phyloP scores from a whole-genome alignment of 306 rosid species.

The Calophaca sinica region DNA sequence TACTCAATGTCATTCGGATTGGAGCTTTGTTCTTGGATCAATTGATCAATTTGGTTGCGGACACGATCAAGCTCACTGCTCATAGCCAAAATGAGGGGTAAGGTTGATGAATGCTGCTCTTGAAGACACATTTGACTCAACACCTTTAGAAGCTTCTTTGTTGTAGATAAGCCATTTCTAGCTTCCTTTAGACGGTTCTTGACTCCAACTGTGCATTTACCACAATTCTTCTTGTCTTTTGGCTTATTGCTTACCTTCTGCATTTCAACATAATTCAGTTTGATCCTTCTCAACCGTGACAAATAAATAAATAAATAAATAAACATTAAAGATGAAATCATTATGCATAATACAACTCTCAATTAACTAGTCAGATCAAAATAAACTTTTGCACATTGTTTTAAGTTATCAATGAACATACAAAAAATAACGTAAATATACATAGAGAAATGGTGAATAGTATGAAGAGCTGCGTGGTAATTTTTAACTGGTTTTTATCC shows the following conservation, averaged over 20 bases:
- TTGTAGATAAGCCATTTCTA: slow-evolving; percentile 66
- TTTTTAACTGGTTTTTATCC: too few relatives aligned
- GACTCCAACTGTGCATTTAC: slow-evolving; percentile 46
- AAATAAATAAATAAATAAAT: too few relatives aligned
- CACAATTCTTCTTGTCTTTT: slow-evolving; percentile 46
- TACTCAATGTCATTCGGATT: slow-evolving; percentile 59
- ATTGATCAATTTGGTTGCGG: slow-evolving; percentile 62
- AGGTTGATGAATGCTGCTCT: slow-evolving; percentile 61
- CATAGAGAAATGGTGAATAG: too few relatives aligned
- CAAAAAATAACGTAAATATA: slow-evolving; percentile 27
- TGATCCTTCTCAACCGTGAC: slow-evolving; percentile 3
- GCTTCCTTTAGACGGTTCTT: slow-evolving; percentile 77
- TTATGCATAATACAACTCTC: background rate
- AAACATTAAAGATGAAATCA: too few relatives aligned
- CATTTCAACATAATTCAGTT: slow-evolving; percentile 44
- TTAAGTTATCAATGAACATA: slow-evolving; percentile 31
- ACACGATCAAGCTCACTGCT: slow-evolving; percentile 72
- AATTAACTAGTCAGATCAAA: background rate
- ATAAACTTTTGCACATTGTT: background rate
- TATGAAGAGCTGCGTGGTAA: too few relatives aligned
- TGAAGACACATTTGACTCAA: slow-evolving; percentile 64
- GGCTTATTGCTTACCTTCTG: slow-evolving; percentile 6
- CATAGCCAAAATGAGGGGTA: slow-evolving; percentile 67
- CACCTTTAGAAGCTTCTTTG: slow-evolving; percentile 83
- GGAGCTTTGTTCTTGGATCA: slow-evolving; percentile 59